These are phyloP conservation scores for Gautieria morchelliformis DNA, from an alignment of 768 basidiomycete genomes.

Conservation along the genomic window DNA sequence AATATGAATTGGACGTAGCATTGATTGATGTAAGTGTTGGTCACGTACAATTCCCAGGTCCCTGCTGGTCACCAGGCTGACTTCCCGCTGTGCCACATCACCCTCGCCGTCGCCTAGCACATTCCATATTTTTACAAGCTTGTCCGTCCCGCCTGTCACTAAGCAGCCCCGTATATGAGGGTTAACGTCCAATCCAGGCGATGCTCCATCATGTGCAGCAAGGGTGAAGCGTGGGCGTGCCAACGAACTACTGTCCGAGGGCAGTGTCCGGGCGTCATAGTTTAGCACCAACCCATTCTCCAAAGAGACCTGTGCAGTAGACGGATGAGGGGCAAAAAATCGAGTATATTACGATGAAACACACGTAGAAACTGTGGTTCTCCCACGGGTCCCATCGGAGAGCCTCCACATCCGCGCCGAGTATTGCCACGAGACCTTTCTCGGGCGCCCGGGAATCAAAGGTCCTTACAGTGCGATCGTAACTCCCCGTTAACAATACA, in stretches of 20 bases:
- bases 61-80: conserved; percentile 76
- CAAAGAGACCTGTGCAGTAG: conserved; percentile 61
- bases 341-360: conserved; percentile 16
- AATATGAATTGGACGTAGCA: conserved; percentile 3
- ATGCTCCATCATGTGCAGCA: conserved; percentile 87
- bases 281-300: conserved; percentile 92
- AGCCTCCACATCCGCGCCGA: conserved; percentile 91
- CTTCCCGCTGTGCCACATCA: conserved; percentile 52
- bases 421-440: conserved; percentile 70
- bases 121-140: conserved; percentile 95
- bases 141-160: conserved; percentile 91
- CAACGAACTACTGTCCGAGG: conserved; percentile 52
- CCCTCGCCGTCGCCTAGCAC: conserved; percentile 46
- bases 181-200: conserved; percentile 84
- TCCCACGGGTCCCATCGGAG: conserved; percentile 97
- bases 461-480: conserved; percentile 88
- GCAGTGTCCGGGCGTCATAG: conserved; percentile 80
- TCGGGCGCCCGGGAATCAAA: conserved; percentile 86
- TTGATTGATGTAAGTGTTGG: not conserved
- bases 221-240: conserved; percentile 79
- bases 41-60: conserved; percentile 81
- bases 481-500: conserved; percentile 86
- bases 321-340: not conserved
- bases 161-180: conserved; percentile 84
- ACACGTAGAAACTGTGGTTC: conserved; percentile 72